Percentiles rank a stretch among this genome's conserved stretches.
phyloP scores from a whole-genome alignment of 306 rosid genomes.

The Prunus kanzakura region DNA sequence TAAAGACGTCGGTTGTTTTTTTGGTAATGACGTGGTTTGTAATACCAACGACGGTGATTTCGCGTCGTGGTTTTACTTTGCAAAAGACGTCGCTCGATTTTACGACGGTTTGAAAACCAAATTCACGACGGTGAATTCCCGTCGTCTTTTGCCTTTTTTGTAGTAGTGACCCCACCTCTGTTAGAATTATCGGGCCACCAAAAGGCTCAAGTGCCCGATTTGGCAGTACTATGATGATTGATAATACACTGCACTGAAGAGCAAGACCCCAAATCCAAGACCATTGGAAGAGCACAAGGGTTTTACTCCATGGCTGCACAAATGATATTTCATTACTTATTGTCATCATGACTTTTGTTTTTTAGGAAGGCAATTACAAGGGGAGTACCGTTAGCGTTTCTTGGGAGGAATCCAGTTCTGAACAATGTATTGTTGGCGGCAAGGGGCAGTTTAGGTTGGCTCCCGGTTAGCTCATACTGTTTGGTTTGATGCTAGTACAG shows the following conservation, averaged over 20 bases:
- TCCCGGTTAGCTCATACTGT: conserved; percentile 30
- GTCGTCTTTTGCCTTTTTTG: too few species aligned
- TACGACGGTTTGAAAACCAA: too few species aligned
- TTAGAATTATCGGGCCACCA: background rate
- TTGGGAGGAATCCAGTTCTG: conserved; percentile 23
- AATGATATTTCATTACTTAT: conserved; percentile 14
- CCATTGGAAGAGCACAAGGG: conserved; percentile 29
- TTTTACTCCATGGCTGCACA: conserved; percentile 24
- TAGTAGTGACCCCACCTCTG: background rate
- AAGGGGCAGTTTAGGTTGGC: conserved; percentile 24
- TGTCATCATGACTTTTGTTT: conserved; percentile 15
- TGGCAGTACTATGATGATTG: conserved; percentile 10
- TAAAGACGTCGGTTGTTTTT: too few species aligned
- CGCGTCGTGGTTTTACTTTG: too few species aligned
- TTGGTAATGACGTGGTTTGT: too few species aligned
- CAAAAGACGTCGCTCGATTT: too few species aligned
- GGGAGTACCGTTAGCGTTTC: conserved; percentile 26
- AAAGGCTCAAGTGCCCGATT: background rate
- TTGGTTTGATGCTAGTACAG: conserved; percentile 18
- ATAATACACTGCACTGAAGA: conserved; percentile 13
- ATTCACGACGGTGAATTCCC: too few species aligned
- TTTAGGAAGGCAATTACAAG: conserved; percentile 21
- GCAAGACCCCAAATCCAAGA: conserved; percentile 12
- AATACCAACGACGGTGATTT: too few species aligned
- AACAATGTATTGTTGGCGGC: conserved; percentile 27